Conservation (phyloP, 768 basidiomycete genomes). For the Candolleomyces aberdarensis region DNA sequence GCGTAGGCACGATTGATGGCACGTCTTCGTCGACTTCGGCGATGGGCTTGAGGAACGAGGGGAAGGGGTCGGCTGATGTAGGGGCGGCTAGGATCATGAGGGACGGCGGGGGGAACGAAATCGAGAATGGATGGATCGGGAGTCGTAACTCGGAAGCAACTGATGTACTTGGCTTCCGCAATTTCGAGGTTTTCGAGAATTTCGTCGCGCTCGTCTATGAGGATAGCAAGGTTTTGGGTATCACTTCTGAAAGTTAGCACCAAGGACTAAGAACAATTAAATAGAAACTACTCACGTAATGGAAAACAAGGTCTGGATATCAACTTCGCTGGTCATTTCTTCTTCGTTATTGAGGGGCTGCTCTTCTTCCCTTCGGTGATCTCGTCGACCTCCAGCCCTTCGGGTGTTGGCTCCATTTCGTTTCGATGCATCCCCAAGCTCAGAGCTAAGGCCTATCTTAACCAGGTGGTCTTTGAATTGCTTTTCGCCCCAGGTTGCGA, state of each 20-base stretch:
- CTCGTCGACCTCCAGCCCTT: conserved; percentile 26
- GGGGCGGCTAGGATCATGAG: conserved; percentile 42
- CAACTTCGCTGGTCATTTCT: conserved; percentile 50
- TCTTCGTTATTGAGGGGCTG: conserved; percentile 40
- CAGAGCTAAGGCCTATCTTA: conserved; percentile 63
- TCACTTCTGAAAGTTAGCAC: conserved; percentile 42
- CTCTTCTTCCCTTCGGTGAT: conserved; percentile 37
- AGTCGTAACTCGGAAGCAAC: conserved; percentile 69
- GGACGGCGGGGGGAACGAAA: conserved; percentile 39
- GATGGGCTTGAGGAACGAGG: conserved; percentile 34
- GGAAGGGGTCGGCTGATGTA: conserved; percentile 71
- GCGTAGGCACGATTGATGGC: conserved; percentile 62
- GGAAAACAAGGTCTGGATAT: conserved; percentile 71
- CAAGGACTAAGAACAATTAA: not conserved
- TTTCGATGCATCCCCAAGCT: conserved; percentile 35
- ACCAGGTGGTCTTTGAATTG: conserved; percentile 66
- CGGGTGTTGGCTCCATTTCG: conserved; percentile 20
- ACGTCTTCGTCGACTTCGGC: conserved; percentile 41
- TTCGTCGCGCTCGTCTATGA: conserved; percentile 74
- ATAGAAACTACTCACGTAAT: conserved; percentile 51
- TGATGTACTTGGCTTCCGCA: conserved; percentile 75
- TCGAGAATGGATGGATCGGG: conserved; percentile 71
- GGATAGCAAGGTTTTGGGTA: conserved; percentile 59
- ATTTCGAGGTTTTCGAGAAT: conserved; percentile 79
- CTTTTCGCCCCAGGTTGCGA: conserved; percentile 71